phyloP scores from a whole-genome alignment of 2,329 filamentous ascomycete genomes.

The Curvularia eragrostidis region DNA sequence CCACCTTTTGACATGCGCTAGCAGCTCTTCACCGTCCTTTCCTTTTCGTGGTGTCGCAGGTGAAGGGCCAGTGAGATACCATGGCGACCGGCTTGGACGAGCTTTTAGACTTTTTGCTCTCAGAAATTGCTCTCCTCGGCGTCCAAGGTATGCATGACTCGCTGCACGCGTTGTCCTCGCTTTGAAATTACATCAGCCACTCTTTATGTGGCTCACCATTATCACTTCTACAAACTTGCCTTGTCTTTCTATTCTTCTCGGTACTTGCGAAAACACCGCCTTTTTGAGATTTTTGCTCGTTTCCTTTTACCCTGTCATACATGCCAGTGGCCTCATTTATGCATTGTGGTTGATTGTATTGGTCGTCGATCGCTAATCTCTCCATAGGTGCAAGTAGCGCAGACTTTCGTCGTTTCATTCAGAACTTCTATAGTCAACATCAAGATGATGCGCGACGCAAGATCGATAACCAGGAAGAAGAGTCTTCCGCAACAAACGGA shows the following conservation, averaged over 20 bases:
- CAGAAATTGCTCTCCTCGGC: constrained; percentile 65
- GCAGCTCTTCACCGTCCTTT: constrained; percentile 14
- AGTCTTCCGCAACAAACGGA: not conserved
- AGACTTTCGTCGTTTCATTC: constrained; percentile 51
- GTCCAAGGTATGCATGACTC: constrained; percentile 59
- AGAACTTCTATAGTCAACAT: constrained; percentile 44
- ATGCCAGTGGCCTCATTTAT: not conserved
- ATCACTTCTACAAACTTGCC: not conserved
- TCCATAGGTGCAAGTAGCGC: constrained; percentile 49
- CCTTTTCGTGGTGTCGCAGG: constrained; percentile 18
- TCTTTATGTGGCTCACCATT: not conserved
- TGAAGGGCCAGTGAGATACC: constrained; percentile 26
- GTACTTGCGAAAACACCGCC: not conserved
- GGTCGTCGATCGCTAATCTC: constrained; percentile 1
- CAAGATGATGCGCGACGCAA: constrained; percentile 11
- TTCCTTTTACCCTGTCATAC: not conserved
- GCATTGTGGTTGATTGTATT: constrained; percentile 6
- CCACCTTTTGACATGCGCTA: constrained; percentile 23
- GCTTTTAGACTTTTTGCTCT: constrained; percentile 64
- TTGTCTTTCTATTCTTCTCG: not conserved
- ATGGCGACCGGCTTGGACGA: constrained; percentile 59
- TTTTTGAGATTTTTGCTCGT: not conserved
- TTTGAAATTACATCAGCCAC: constrained; percentile 12
- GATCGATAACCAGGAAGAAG: not conserved
- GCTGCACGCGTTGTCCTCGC: constrained; percentile 10